A percentile compares a stretch with the other conserved stretches of the same genome.
These are phyloP conservation scores for Mrakia hoshinonis DNA, from an alignment of 768 basidiomycete genomes.

Conservation along the genomic window DNA sequence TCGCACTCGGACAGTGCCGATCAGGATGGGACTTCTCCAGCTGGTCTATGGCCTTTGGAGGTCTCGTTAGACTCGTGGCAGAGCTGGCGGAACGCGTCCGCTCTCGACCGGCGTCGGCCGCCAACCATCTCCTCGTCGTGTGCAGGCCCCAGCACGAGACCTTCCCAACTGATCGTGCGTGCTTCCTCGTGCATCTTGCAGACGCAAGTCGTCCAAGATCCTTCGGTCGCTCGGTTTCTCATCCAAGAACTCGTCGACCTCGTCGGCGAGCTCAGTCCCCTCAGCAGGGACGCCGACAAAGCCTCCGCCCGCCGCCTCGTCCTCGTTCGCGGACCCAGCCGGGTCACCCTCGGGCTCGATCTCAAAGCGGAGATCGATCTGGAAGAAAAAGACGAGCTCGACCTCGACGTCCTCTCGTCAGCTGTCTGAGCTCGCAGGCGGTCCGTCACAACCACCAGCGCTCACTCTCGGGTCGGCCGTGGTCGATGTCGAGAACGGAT, in stretches of 20 bases:
- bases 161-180: too few species aligned
- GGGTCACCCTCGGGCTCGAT: not conserved
- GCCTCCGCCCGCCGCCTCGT: conserved; percentile 4
- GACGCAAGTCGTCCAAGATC: not conserved
- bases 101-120: not conserved
- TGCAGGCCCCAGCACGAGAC: too few species aligned
- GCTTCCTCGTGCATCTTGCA: not conserved
- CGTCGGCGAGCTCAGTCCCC: not conserved
- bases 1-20: too few species aligned
- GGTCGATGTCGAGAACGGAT: not conserved
- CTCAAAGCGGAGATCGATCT: not conserved
- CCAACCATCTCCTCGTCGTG: not conserved
- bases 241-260: not conserved
- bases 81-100: too few species aligned
- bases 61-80: too few species aligned
- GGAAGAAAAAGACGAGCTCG: conserved; percentile 2
- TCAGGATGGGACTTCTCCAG: too few species aligned
- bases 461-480: not conserved
- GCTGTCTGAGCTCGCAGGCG: not conserved
- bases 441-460: not conserved
- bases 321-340: not conserved
- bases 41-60: too few species aligned
- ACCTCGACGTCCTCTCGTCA: not conserved
- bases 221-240: not conserved
- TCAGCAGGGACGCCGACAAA: not conserved